Base-by-base conservation (phyloP, 352 stramenopile species). In the Globisporangium ultimum region DNA sequence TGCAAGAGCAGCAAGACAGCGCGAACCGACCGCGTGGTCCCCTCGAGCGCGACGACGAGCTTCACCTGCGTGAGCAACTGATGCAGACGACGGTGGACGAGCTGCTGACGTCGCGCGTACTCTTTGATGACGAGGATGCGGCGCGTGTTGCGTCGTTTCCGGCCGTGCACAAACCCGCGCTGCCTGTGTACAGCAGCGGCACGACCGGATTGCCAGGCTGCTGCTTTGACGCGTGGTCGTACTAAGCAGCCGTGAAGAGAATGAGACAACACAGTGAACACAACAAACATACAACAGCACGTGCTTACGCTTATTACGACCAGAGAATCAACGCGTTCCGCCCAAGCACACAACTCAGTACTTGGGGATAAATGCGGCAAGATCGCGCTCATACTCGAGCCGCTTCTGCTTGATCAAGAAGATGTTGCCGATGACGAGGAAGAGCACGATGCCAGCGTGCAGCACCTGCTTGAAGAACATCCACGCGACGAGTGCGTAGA, bases 1-100 rank as follows among this genome's bases (percentile, higher is more conserved):
- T 89, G 28, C 65, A 83, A 36, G 60, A 61, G 28, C 76, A 79
- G n/a, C 68, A 75, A 17, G 78, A 91, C 43, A 64, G 67, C 14
- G 60, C 68, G 6, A 86, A 87, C 46, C 78, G 78, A 1, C 81
- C 81, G 0, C 68, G 65, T 3, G 61, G 58, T 14, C 70, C 77
- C 36, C 57, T 82, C 8, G 74, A 88, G 55, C 69, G 81, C 41
- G 55, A 70, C 1, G 68, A 88, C 24, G 81, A 91, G 52, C 60
- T 45, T 9, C 41, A 72, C 24, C 55, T 91, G 36, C 75, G 80
- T 45, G 81, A 91, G 36, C 71, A 61, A 41, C 60, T 82, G 17
- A 64, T 80, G 36, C 54, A 68, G 0, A 70, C 58, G 7, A 79
- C 51, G 20, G 50, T 67, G 5, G 53, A 59, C 21, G 73, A 84